Base-by-base conservation (phyloP, 768 basidiomycete species). In the Xerocomellus intermedius region DNA sequence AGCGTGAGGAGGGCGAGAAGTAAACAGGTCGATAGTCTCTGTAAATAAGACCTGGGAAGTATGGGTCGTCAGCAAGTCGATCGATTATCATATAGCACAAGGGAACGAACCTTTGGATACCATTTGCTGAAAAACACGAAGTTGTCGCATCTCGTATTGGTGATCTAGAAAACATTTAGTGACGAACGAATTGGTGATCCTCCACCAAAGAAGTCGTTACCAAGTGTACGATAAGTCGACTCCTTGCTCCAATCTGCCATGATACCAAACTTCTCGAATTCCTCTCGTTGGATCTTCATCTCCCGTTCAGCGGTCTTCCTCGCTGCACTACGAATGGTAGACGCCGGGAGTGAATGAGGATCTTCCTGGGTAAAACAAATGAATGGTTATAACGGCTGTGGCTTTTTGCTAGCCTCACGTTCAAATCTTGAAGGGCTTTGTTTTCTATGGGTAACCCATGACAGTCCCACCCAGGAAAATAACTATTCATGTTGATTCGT, bases 361-460 rank as follows among this genome's bases (percentile, higher is more conserved):
- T 86, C 83, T 70, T 82, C 73, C 84, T 87, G 66, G 41, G 46
- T 10, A 47, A 36, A 9, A 41, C 10, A n/a, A 26, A 26, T 6
- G 13, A 30, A 28, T 30, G n/a, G 17, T 39, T 33, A 36, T 36
- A 7, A 42, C 7, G 13, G 30, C 21, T 13, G 17, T 45, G 12
- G 16, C 17, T 12, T 21, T 21, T 22, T 41, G 16, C 10, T 13
- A 30, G n/a, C 3, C 82, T 51, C 65, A 91, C 91, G 52, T 82
- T 79, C 26, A 96, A 77, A 22, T 87, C 81, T 56, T 87, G 77
- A 35, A 99, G 74, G 0, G 94, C 91, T 65, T 97, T 98, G 61
- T 93, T 92, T 69, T 98, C 96, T 57, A 98, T 98, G 0, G 96
- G 96, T 13, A 98, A 82, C 7, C 96, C 96, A 69, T 99, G 96